Base-by-base conservation (phyloP, 257 asterid genomes). In the Solanum etuberosum region DNA sequence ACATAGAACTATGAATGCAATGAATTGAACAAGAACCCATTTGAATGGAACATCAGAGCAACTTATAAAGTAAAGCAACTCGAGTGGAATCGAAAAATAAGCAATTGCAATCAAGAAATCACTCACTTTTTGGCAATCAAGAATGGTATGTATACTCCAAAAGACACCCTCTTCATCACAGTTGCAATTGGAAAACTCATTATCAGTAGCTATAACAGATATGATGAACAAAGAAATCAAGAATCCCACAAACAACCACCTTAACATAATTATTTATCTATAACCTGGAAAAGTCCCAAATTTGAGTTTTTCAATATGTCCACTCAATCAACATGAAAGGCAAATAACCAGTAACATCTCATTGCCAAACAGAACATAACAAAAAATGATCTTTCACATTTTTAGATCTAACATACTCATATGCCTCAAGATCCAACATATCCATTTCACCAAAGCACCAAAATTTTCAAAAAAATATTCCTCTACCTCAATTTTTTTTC, bases 81-180 rank as follows among this genome's bases (percentile, higher is more conserved):
- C 93, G 10, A 91, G 43, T 5, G 93, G 93, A 29, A 91, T 91
- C 4, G 93, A 91, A 73, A 91, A 91, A 65, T 91, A 91, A 70
- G 93, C 93, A 78, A 89, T 73, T 46, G 93, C 93, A 88, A 91
- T 91, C 85, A 91, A 91, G 89, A 91, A 87, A 87, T 91, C 93
- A 78, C 92, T 83, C 88, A 90, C 91, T 88, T 84, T 90, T 61
- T 91, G 92, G 63, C 82, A 86, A 46, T 88, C 90, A 27, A 90
- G 78, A 88, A 91, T 91, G 68, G 70, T 90, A 23, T 72, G 38
- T 43, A 91, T 86, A 81, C 89, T 89, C 90, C 90, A 91, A 4
- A 87, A 78, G 63, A 54, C 63, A 43, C 91, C 93, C 37, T 90
- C 93, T 43, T 90, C 93, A 38, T 91, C 93, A 61, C 92, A 91